Percentiles rank a stretch among this genome's conserved stretches.
Conservation (phyloP, 805 yeast genomes). For the Lipomyces sp. region DNA sequence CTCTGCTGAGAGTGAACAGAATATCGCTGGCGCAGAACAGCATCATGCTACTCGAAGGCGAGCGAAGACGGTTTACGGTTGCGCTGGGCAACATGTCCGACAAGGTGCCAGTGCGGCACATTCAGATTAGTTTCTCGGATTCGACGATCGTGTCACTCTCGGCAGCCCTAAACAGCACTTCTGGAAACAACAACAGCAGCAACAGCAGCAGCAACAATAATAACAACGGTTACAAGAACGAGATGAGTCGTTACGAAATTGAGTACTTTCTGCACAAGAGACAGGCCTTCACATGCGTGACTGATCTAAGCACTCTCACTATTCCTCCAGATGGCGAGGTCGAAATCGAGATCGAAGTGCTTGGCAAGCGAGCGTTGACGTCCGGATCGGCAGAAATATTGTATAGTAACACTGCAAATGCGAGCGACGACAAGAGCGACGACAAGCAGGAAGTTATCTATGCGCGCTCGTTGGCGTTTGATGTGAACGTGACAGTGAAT, state of each 20-base stretch:
- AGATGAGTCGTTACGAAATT: slow-evolving; percentile 67
- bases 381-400: slow-evolving; percentile 63
- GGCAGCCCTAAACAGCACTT: slow-evolving; percentile 42
- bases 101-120: slow-evolving; percentile 50
- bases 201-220: slow-evolving; percentile 29
- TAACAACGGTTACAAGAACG: slow-evolving; percentile 37
- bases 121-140: slow-evolving; percentile 65
- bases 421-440: slow-evolving; percentile 18
- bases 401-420: slow-evolving; percentile 46
- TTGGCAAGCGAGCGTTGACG: slow-evolving; percentile 71
- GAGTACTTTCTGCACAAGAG: slow-evolving; percentile 63
- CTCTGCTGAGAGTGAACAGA: slow-evolving; percentile 44
- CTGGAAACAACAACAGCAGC: slow-evolving; percentile 32
- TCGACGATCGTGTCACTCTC: slow-evolving; percentile 66
- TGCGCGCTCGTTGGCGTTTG: slow-evolving; percentile 60
- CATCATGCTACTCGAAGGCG: slow-evolving; percentile 79
- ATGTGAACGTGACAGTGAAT: slow-evolving; percentile 65
- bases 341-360: slow-evolving; percentile 53
- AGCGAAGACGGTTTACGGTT: slow-evolving; percentile 50
- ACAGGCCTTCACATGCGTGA: slow-evolving; percentile 52
- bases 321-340: slow-evolving; percentile 43
- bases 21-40: slow-evolving; percentile 49
- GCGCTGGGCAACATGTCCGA: slow-evolving; percentile 56
- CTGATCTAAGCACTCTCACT: slow-evolving; percentile 30
- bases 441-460: slow-evolving; percentile 36